Evolutionary conservation across 768 basidiomycete genomes (phyloP).

Genomic region (Amanita rubescens): DNA sequence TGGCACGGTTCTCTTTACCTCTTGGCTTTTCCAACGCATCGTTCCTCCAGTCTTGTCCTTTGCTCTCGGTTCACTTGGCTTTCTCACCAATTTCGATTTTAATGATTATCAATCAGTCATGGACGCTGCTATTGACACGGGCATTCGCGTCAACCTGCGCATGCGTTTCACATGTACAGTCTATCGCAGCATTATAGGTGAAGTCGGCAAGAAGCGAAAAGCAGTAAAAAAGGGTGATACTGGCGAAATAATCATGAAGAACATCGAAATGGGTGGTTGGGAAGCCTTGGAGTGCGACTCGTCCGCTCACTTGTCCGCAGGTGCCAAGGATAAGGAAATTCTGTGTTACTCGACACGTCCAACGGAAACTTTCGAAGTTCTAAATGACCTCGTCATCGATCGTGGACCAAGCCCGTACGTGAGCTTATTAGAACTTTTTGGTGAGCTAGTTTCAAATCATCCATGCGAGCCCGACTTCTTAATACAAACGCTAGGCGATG

Average conservation of each 20-base stretch:
- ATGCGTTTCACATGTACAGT: constrained; percentile 99
- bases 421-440: constrained; percentile 91
- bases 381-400: constrained; percentile 98
- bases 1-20: constrained; percentile 97
- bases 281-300: constrained; percentile 87
- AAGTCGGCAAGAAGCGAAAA: constrained; percentile 58
- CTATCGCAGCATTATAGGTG: constrained; percentile 81
- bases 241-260: constrained; percentile 96
- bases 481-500: constrained; percentile 60
- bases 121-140: constrained; percentile 82
- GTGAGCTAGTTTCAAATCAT: constrained; percentile 38
- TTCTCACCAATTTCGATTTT: constrained; percentile 96
- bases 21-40: constrained; percentile 97
- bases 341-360: constrained; percentile 96
- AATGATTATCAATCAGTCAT: constrained; percentile 77
- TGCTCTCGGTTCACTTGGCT: constrained; percentile 94
- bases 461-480: not conserved
- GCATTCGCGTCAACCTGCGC: constrained; percentile 93
- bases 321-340: constrained; percentile 86
- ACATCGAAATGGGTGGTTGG: constrained; percentile 88
- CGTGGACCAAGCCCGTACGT: constrained; percentile 98
- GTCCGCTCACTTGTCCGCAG: constrained; percentile 33
- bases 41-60: constrained; percentile 99
- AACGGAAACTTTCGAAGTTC: constrained; percentile 90
- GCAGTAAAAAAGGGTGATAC: constrained; percentile 92